Conservation (phyloP, 345 rosid species). For the Anacardium occidentale region DNA sequence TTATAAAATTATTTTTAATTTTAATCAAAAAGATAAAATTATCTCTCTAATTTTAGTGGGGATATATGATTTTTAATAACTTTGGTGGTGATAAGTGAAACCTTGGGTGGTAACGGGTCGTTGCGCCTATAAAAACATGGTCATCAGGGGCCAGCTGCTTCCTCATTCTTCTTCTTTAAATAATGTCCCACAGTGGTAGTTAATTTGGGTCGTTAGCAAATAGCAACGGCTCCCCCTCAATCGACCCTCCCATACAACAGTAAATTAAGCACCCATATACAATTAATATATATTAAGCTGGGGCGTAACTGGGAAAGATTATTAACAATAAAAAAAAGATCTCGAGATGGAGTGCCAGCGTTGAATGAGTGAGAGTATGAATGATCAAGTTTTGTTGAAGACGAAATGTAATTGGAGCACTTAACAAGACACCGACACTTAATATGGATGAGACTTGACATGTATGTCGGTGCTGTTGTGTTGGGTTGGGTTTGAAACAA, state of each 20-base stretch:
- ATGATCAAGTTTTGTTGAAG: neutral
- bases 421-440: slow-evolving; percentile 16
- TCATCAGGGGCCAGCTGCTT: neutral
- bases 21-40: too few species aligned
- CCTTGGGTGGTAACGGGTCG: too few species aligned
- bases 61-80: too few species aligned
- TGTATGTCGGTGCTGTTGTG: slow-evolving; percentile 10
- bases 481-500: neutral
- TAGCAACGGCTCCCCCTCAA: neutral
- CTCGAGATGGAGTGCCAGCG: neutral
- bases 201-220: slow-evolving; percentile 5
- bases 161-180: neutral
- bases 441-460: neutral
- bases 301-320: neutral
- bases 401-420: neutral
- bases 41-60: too few species aligned
- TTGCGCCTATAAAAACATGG: neutral
- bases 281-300: neutral
- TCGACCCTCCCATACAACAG: neutral
- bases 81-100: too few species aligned
- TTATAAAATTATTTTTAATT: too few species aligned
- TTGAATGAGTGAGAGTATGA: too few species aligned
- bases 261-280: neutral
- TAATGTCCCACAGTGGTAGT: slow-evolving; percentile 20
- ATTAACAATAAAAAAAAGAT: too few species aligned